A percentile compares a stretch with the other conserved stretches of the same genome.
phyloP scores from a whole-genome alignment of 805 yeast genomes.

The Ogataea siamensis region DNA sequence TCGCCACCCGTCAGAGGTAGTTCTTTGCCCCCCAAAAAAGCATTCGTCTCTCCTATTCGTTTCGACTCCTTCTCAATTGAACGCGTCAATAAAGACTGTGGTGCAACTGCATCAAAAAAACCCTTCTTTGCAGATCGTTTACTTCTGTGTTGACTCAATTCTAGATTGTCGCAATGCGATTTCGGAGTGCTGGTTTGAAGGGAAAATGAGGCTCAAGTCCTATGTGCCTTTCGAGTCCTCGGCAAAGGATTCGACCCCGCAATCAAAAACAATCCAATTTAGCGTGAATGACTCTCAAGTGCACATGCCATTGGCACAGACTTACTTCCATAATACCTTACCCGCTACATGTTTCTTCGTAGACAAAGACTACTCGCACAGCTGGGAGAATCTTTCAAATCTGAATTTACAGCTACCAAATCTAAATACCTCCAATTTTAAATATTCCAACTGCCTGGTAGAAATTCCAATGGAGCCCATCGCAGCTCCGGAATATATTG shows the following conservation, averaged over 20 bases:
- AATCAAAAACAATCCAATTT: conserved; percentile 3
- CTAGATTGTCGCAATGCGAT: conserved; percentile 25
- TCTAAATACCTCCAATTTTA: not conserved
- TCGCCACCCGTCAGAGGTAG: conserved; percentile 19
- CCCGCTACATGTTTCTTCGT: conserved; percentile 27
- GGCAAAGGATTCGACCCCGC: conserved; percentile 1
- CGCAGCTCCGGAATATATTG: conserved; percentile 30
- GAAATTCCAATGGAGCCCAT: conserved; percentile 8
- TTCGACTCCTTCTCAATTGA: conserved; percentile 32
- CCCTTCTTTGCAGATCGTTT: conserved; percentile 21
- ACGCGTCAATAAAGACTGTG: conserved; percentile 16
- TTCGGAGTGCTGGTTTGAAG: conserved; percentile 30
- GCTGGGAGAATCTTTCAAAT: conserved; percentile 14
- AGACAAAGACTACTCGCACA: conserved; percentile 12
- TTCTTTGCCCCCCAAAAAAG: conserved; percentile 4
- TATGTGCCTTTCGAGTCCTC: not conserved
- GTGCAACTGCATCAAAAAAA: conserved; percentile 9
- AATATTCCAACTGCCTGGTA: conserved; percentile 12
- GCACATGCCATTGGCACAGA: conserved; percentile 23
- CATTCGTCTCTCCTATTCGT: conserved; percentile 26
- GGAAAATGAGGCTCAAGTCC: conserved; percentile 12
- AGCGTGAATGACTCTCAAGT: not conserved
- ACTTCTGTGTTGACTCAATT: conserved; percentile 31
- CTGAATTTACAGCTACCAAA: conserved; percentile 8
- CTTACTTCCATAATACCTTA: conserved; percentile 28